Evolutionary conservation across 225 moss, liverwort and hornwort species (phyloP), one percentile per base, ranked within the genome.

Genomic region (Marchantia paleacea): DNA sequence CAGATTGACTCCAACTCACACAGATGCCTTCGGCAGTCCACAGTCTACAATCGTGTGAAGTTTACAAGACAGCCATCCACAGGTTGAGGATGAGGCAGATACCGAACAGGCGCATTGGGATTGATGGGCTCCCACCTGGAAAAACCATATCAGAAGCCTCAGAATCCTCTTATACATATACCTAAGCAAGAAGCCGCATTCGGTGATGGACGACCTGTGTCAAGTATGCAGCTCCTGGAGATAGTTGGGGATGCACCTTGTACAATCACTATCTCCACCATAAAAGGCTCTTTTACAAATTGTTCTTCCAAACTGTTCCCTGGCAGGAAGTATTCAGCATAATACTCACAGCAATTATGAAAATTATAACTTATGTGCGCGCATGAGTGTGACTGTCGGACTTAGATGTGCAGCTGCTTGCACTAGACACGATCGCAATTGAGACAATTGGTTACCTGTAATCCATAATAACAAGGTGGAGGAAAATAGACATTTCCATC

Each of bases 401-500:
- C 6, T 51, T 54, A 28, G 30, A 48, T 4, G 6, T 30, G 28
- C 28, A 67, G 12, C 30, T 67, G 24, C 28, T 28, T 13, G 14
- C 26, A 13, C 67, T 39, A 8, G 26, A 29, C 12, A 67, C 14
- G 67, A 28, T 11, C 67, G 20, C 19, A 3, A 48, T n/a, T 39
- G 39, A 39, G 8, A 5, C 8, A 19, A 19, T 1, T 57, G 57
- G 51, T 39, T 73, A 80, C 80, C 70, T 73, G 70, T 80, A 80
- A 73, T 63, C 73, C 72, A 80, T 22, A 31, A 73, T 48, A 51
- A 49, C 61, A 22, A 73, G 62, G 80, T 80, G 80, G 49, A 80
- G 80, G 20, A 80, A 73, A 22, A 80, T 73, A 10, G 72, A 80
- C 80, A 80, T 72, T 52, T 80, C 80, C 61, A 80, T 0, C 55